Evolutionary conservation across 2,329 filamentous ascomycete species (phyloP), one percentile per base, ranked within the genome.

Genomic region (Aureobasidium sp.): DNA sequence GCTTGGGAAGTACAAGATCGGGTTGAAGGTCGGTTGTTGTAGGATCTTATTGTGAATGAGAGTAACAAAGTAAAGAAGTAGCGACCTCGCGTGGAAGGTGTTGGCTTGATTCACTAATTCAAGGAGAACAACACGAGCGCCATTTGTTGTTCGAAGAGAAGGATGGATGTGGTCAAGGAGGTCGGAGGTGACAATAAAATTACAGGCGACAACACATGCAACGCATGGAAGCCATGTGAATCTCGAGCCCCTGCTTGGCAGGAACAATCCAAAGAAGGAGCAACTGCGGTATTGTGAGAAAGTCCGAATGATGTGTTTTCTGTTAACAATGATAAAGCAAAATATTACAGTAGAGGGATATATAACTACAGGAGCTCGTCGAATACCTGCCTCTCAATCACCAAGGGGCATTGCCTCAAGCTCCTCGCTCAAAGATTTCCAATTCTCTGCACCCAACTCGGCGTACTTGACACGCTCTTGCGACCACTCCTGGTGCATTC

Each of bases 381-480:
- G 5, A 1, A n/a, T 34, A 21, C 21, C 21, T 21, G 36, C 36
- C 21, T 32, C 15, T 50, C 16, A 59, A 36, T 59, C 91, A n/a
- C 89, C 90, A 55, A 89, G 77, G 5, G 94, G 93, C 93, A 99
- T 97, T 63, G 90, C 88, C 70, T 99, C 94, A 10, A 97, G 85
- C 74, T 93, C 89, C 69, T 97, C 92, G 61, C 91, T 85, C 69
- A 97, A 76, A 27, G 86, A 83, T 63, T 91, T 84, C 91, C 93
- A 99, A 71, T 96, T 97, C 69, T 97, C 93, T 1, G 93, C 92
- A 72, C 96, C 85, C 78, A 97, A 83, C 79, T 99, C 94, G 3
- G 92, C 87, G 74, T 97, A 97, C 78, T 97, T 99, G 75, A 97
- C 92, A 34, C 93, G 84, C 79, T 99, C 94, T 75, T 96, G 91